Base-by-base conservation (phyloP, 2,329 filamentous ascomycete genomes). In the Pseudogymnoascus sp. region DNA sequence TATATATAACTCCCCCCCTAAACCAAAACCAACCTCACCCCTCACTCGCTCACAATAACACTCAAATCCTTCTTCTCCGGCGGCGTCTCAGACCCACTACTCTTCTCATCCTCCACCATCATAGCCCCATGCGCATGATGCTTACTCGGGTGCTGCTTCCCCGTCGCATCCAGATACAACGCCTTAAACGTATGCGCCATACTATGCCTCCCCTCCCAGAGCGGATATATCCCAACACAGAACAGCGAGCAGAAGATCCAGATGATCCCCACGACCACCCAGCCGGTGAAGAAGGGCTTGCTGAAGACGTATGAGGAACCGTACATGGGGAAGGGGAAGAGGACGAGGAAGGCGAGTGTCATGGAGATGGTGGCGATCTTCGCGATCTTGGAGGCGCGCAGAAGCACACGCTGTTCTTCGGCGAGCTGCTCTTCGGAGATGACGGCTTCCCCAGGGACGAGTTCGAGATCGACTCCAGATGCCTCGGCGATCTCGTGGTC, bases 261-360 rank as follows among this genome's bases (percentile, higher is more conserved):
- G 45, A 93, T 79, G 63, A 95, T 89, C 8, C 87, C 88, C 7
- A 91, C 84, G 1, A 85, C 81, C 10, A 92, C 84, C 89, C 89
- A 93, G 54, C 89, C 89, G 0, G 88, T 90, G 76, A 93, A 95
- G 79, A 95, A 95, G 23, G 80, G 81, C 79, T 90, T 89, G 74
- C 82, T 86, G 76, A 95, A 96, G 62, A 96, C 83, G 73, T 96
- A 96, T 0, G 83, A 83, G 0, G 82, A 81, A 10, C 91, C 92
- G 72, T 95, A 96, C 85, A 96, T 86, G 1, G 92, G 92, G 83
- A 96, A 93, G 0, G 93, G 92, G 91, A 92, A 96, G 14, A 96
- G 82, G 1, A 96, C 80, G 0, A 96, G 78, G 63, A 96, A 79
- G 0, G 85, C 81, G 0, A 96, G 66, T 0, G 90, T 89, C 77